Percentiles rank a stretch among this genome's conserved stretches.
Conservation (phyloP, 805 yeast species). For the Helenozyma rhizophorensis region DNA sequence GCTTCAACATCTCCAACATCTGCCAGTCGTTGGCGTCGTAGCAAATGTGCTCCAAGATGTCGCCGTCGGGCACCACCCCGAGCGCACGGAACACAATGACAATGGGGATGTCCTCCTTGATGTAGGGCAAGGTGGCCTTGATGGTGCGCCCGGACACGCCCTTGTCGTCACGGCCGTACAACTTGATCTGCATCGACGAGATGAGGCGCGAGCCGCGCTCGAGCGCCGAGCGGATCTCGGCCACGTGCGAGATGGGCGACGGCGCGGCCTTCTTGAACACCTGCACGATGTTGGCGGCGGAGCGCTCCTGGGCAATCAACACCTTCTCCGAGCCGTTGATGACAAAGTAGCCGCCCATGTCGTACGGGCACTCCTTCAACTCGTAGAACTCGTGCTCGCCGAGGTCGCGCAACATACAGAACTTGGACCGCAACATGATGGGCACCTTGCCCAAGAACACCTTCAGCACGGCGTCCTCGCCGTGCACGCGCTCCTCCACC, state of each 20-base stretch:
- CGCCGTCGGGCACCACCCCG: constrained; percentile 99
- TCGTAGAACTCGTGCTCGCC: constrained; percentile 92
- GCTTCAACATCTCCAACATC: constrained; percentile 98
- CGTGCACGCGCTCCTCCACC: constrained; percentile 48
- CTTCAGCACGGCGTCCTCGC: constrained; percentile 60
- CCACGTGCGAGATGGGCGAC: constrained; percentile 91
- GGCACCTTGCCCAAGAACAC: constrained; percentile 97
- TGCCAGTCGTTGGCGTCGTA: constrained; percentile 98
- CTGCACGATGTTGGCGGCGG: constrained; percentile 98
- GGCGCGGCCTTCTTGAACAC: constrained; percentile 98
- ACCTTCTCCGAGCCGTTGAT: constrained; percentile 95
- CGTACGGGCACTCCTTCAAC: constrained; percentile 97
- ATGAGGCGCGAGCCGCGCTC: constrained; percentile 97
- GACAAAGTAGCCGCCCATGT: constrained; percentile 99
- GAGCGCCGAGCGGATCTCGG: constrained; percentile 93
- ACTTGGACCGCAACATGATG: constrained; percentile 94
- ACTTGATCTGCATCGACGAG: constrained; percentile 88
- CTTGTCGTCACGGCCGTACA: constrained; percentile 76
- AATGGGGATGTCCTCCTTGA: constrained; percentile 94
- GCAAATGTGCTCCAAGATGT: constrained; percentile 95
- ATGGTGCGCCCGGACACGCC: constrained; percentile 74
- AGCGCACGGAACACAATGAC: constrained; percentile 96
- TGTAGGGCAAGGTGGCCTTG: constrained; percentile 93
- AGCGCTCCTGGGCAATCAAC: constrained; percentile 95
- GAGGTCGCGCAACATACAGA: constrained; percentile 86